Evolutionary conservation across 169 alveolate species (phyloP).

Genomic region (Babesia sp.): DNA sequence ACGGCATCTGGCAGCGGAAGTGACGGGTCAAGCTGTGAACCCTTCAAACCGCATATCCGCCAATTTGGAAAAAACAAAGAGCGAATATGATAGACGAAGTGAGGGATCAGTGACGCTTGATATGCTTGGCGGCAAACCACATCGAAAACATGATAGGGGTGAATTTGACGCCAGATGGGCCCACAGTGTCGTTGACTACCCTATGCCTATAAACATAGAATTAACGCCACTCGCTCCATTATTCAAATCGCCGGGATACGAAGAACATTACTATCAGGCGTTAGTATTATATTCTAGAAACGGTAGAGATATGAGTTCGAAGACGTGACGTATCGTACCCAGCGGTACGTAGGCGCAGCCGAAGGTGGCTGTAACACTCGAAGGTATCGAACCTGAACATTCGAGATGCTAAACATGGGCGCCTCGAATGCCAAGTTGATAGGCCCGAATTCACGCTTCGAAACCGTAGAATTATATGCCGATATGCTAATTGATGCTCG

Average conservation of each 20-base stretch:
- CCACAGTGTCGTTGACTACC: background rate
- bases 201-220: slow-evolving; percentile 31
- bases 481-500: slow-evolving; percentile 12
- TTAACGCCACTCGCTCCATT: slow-evolving; percentile 20
- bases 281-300: slow-evolving; percentile 6
- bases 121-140: slow-evolving; percentile 9
- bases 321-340: slow-evolving; percentile 62
- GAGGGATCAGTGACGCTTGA: background rate
- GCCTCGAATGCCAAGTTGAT: slow-evolving; percentile 68
- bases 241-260: slow-evolving; percentile 13
- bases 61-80: background rate
- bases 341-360: slow-evolving; percentile 31
- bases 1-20: background rate
- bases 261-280: slow-evolving; percentile 20
- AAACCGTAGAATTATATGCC: slow-evolving; percentile 4
- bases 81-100: background rate
- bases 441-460: slow-evolving; percentile 59
- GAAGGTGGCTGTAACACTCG: slow-evolving; percentile 18
- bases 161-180: slow-evolving; percentile 10
- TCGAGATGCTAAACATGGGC: slow-evolving; percentile 65
- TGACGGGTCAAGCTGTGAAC: background rate
- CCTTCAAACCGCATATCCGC: background rate
- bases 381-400: slow-evolving; percentile 43
- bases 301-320: slow-evolving; percentile 61
- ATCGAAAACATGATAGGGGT: background rate